These are phyloP conservation scores for Thuja plicata DNA, from an alignment of 83 land plant species.

Conservation along the genomic window DNA sequence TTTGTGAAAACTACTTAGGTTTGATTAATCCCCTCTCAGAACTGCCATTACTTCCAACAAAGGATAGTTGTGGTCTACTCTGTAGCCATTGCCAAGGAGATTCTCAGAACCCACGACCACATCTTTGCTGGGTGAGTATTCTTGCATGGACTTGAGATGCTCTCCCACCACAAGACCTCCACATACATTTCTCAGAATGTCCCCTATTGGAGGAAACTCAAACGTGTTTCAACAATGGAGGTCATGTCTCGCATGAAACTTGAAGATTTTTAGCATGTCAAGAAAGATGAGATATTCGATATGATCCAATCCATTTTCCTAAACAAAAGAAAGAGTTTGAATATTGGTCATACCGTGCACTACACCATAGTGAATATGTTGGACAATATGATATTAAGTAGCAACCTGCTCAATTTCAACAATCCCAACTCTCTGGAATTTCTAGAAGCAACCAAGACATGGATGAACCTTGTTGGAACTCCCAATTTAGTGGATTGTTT, in stretches of 20 bases:
- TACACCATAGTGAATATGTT: no score
- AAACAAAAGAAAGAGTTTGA: background rate
- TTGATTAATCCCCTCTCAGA: no score
- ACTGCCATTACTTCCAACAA: no score
- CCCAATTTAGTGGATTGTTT: no score
- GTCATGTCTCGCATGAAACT: background rate
- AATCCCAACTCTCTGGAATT: no score
- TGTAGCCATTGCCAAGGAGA: conserved; percentile 56
- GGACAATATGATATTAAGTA: no score
- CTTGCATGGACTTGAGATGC: background rate
- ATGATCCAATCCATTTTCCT: background rate
- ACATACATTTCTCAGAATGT: background rate
- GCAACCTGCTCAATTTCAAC: no score
- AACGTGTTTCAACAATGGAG: background rate
- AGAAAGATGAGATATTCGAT: background rate
- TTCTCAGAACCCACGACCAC: conserved; percentile 53
- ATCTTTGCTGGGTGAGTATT: background rate
- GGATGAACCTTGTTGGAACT: no score
- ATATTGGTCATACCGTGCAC: no score
- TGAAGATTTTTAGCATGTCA: background rate
- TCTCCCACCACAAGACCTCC: background rate
- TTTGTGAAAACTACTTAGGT: no score
- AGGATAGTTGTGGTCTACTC: conserved; percentile 61
- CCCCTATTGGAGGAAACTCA: background rate
- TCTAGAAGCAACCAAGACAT: no score